A percentile compares a stretch with the other conserved stretches of the same genome.
Conservation (phyloP, 345 rosid genomes). For the Triadica sebifera region DNA sequence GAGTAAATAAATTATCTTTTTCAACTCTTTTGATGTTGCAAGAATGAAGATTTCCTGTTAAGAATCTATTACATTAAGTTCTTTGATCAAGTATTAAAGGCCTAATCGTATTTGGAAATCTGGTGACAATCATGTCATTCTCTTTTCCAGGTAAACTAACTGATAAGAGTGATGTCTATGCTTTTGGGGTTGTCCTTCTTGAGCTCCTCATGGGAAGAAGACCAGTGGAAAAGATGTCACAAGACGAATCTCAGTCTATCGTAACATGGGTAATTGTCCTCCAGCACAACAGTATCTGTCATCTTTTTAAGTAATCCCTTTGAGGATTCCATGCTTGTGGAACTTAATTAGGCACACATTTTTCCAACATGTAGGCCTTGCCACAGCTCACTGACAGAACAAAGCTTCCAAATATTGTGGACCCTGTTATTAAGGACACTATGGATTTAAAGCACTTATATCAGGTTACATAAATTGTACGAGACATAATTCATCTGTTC, state of each 20-base stretch:
- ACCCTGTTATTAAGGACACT: slow-evolving; percentile 71
- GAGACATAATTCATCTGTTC: background rate
- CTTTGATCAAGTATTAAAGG: too few relatives aligned
- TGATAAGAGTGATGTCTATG: slow-evolving; percentile 88
- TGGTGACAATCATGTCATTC: background rate
- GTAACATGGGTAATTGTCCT: slow-evolving; percentile 74
- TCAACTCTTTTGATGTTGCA: too few relatives aligned
- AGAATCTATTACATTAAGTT: too few relatives aligned
- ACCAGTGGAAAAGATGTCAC: slow-evolving; percentile 59
- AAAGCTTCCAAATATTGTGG: slow-evolving; percentile 80
- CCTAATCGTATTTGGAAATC: background rate
- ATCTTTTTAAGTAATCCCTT: background rate
- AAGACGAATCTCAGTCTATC: slow-evolving; percentile 52
- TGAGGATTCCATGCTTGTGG: background rate
- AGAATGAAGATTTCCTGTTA: too few relatives aligned
- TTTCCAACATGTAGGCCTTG: slow-evolving; percentile 57
- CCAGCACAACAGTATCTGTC: background rate
- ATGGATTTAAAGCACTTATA: slow-evolving; percentile 90
- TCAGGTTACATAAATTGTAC: slow-evolving; percentile 52
- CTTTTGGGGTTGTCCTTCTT: slow-evolving; percentile 83
- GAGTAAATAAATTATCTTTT: too few relatives aligned
- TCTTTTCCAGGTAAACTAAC: slow-evolving; percentile 66
- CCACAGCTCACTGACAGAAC: slow-evolving; percentile 88
- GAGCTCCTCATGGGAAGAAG: slow-evolving; percentile 79
- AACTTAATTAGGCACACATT: background rate